Percentiles rank a stretch among this genome's conserved stretches.
These are phyloP conservation scores for Kuraishia molischiana DNA, from an alignment of 805 yeast species.

Conservation along the genomic window DNA sequence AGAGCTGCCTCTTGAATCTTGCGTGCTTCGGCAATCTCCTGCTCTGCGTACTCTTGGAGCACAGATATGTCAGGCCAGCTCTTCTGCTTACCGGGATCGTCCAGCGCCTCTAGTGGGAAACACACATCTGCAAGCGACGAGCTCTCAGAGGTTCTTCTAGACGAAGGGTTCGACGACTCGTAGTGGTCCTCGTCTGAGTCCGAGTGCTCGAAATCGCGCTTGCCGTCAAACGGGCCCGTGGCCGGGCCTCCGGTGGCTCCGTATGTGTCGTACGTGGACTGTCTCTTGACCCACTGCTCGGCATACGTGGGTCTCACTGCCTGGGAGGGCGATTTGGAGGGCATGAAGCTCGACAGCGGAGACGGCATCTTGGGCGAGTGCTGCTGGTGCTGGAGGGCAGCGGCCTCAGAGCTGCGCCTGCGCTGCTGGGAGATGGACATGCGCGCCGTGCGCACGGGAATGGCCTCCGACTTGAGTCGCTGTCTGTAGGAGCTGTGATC, in stretches of 20 bases:
- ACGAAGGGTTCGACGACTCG: slow-evolving; percentile 45
- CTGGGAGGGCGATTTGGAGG: slow-evolving; percentile 4
- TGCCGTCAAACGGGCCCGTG: background rate
- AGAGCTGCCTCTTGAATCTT: slow-evolving; percentile 15
- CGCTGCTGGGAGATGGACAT: background rate
- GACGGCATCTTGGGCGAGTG: background rate
- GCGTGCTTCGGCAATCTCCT: slow-evolving; percentile 39
- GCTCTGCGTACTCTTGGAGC: slow-evolving; percentile 65
- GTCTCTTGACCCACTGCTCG: slow-evolving; percentile 17
- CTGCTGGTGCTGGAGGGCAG: background rate
- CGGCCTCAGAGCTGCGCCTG: background rate
- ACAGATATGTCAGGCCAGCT: slow-evolving; percentile 81
- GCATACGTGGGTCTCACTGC: slow-evolving; percentile 13
- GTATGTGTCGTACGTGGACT: slow-evolving; percentile 2
- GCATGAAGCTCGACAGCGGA: background rate
- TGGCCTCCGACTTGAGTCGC: background rate
- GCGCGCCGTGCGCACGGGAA: background rate
- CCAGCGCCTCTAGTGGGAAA: slow-evolving; percentile 59
- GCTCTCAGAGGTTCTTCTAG: slow-evolving; percentile 49
- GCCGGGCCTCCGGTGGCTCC: background rate
- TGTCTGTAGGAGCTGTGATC: background rate
- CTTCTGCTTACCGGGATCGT: slow-evolving; percentile 21
- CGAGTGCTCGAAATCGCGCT: slow-evolving; percentile 2
- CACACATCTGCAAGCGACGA: slow-evolving; percentile 90
- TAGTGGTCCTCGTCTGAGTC: slow-evolving; percentile 2